Percentiles rank a stretch among this genome's conserved stretches.
Conservation (phyloP, 2,329 filamentous ascomycete species). For the Cladophialophora carrionii region DNA sequence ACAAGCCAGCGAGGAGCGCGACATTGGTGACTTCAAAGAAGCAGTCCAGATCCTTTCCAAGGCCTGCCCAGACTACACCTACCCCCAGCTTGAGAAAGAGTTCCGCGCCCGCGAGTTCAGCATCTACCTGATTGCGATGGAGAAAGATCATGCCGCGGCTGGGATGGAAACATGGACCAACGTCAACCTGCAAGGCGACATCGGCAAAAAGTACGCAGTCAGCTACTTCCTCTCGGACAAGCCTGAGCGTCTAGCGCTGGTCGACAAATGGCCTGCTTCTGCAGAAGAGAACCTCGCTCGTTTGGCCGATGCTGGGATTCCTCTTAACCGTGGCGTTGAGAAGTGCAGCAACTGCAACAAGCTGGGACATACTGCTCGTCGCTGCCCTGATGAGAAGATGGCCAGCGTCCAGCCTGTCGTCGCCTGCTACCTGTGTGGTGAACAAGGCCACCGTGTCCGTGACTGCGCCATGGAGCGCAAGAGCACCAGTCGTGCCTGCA, state of each 20-base stretch:
- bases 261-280: slow-evolving; percentile 54
- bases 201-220: slow-evolving; percentile 56
- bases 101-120: slow-evolving; percentile 54
- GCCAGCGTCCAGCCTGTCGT: slow-evolving; percentile 50
- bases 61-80: slow-evolving; percentile 51
- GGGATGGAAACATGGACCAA: slow-evolving; percentile 50
- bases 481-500: slow-evolving; percentile 35
- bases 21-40: slow-evolving; percentile 57
- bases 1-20: slow-evolving; percentile 53
- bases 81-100: slow-evolving; percentile 54
- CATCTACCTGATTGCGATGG: slow-evolving; percentile 57
- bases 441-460: slow-evolving; percentile 54
- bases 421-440: slow-evolving; percentile 54
- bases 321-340: slow-evolving; percentile 54
- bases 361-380: slow-evolving; percentile 53
- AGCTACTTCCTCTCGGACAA: slow-evolving; percentile 54
- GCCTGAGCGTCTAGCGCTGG: slow-evolving; percentile 52
- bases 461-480: slow-evolving; percentile 49
- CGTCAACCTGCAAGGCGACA: slow-evolving; percentile 58
- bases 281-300: slow-evolving; percentile 57
- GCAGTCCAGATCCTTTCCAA: slow-evolving; percentile 57
- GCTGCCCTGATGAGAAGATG: slow-evolving; percentile 54
- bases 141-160: slow-evolving; percentile 44
- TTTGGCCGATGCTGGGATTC: slow-evolving; percentile 56
- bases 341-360: slow-evolving; percentile 58